These are phyloP conservation scores for Cryptosporidium canis DNA, from an alignment of 169 alveolate genomes.

Conservation along the genomic window DNA sequence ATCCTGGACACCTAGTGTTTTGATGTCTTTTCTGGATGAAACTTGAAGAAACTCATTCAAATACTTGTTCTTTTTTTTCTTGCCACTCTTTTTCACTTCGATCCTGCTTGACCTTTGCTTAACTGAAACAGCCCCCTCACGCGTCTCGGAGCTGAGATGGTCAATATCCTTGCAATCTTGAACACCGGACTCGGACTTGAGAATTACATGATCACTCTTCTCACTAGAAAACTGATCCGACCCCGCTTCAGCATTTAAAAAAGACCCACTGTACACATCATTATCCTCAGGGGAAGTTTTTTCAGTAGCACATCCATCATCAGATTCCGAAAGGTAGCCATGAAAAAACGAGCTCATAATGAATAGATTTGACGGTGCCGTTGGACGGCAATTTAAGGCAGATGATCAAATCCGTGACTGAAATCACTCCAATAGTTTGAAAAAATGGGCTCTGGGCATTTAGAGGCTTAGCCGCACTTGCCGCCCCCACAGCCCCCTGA, in stretches of 20 bases:
- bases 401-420: no score
- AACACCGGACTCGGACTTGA: background rate
- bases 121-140: background rate
- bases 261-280: background rate
- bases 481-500: conserved; percentile 97
- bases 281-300: background rate
- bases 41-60: conserved; percentile 2
- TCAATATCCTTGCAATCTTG: background rate
- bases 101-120: background rate
- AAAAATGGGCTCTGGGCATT: background rate
- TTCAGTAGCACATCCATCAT: background rate
- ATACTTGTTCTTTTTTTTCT: conserved; percentile 24
- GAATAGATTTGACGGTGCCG: background rate
- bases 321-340: background rate
- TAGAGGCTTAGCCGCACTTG: conserved; percentile 83
- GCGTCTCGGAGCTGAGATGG: background rate
- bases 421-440: background rate
- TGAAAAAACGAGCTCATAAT: background rate
- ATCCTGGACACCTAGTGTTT: background rate
- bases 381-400: background rate
- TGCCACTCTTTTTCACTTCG: background rate
- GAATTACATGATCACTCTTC: background rate
- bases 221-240: background rate
- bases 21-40: background rate
- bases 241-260: background rate